phyloP scores from a whole-genome alignment of 371 early-diverging fungal species.

The Choanephora cucurbitarum region DNA sequence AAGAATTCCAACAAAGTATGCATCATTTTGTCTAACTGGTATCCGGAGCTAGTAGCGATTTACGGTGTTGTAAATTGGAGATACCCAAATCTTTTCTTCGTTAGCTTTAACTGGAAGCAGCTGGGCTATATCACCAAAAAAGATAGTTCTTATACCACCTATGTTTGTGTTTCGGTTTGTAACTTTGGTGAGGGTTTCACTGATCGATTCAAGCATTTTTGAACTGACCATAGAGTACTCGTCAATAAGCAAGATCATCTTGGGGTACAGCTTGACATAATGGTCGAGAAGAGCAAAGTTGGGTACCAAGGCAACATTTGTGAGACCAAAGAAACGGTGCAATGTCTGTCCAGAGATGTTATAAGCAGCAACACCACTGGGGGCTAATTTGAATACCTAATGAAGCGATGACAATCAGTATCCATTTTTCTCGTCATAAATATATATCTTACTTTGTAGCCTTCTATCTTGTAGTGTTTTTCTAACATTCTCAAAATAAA shows the following conservation, averaged over 20 bases:
- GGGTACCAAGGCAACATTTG: too few species aligned
- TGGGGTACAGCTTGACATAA: too few species aligned
- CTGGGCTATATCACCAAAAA: conserved; percentile 9
- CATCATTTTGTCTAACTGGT: conserved; percentile 4
- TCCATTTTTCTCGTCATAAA: too few species aligned
- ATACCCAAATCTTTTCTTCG: conserved; percentile 1
- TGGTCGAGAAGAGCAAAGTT: too few species aligned
- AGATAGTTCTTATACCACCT: background rate
- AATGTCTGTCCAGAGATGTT: background rate
- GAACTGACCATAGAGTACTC: conserved; percentile 2
- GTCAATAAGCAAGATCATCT: too few species aligned
- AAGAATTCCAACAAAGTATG: background rate
- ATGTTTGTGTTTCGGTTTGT: background rate
- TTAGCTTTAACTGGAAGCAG: background rate
- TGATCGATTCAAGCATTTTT: background rate
- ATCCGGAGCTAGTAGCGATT: background rate
- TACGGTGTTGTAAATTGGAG: background rate
- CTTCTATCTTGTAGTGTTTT: too few species aligned
- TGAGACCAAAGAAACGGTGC: background rate
- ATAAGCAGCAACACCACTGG: background rate
- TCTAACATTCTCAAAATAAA: too few species aligned
- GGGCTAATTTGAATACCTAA: background rate
- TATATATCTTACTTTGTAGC: too few species aligned
- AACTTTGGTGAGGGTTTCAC: background rate
- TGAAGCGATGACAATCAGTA: too few species aligned